Base-by-base conservation (phyloP, 768 basidiomycete genomes). In the Mrakia frigida region DNA sequence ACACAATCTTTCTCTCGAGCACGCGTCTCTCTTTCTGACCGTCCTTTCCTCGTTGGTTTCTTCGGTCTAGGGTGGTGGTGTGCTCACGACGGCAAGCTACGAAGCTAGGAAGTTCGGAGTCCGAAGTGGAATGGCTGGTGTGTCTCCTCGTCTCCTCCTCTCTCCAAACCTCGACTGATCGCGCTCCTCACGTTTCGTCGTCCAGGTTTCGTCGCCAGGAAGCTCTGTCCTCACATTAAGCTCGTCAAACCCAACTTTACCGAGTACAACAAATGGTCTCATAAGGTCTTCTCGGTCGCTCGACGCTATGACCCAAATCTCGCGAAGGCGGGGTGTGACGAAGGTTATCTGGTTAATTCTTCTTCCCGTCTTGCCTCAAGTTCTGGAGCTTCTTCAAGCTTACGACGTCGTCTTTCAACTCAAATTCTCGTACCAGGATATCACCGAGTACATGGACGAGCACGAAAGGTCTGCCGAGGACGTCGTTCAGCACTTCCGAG, bases 71-170 rank as follows among this genome's bases (percentile, higher is more conserved):
- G 46, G 93, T 60, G 85, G 87, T 59, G 94, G 94, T 6, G 91
- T 98, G 9, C 84, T 97, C 21, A 89, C 87, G 16, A 98, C 96
- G 0, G 94, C 94, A 25, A 52, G 39, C 18, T 97, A 97, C 75
- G 94, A 94, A 81, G 94, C 94, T 9, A 87, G 94, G 63, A 93
- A 91, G 82, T 93, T 87, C 79, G 94, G 94, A 2, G 91, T 92
- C 43, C 90, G 97, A 61, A 96, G 94, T 6, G 96, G 93, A 39
- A 98, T 98, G 97, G 89, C 96, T n/a, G 88, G 92, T 91, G 80
- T 78, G 86, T 80, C n/a, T 21, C 9, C 7, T 39, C 11, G 10
- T 5, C 23, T 39, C 60, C 39, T 67, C 7, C 6, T 43, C 50
- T 28, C 69, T 68, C 35, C 46, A n/a, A 59, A 69, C 35, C 3